A percentile compares a stretch with the other conserved stretches of the same genome.
Evolutionary conservation across 164 flowering plant species (phyloP).

Genomic region (Taxillus chinensis): DNA sequence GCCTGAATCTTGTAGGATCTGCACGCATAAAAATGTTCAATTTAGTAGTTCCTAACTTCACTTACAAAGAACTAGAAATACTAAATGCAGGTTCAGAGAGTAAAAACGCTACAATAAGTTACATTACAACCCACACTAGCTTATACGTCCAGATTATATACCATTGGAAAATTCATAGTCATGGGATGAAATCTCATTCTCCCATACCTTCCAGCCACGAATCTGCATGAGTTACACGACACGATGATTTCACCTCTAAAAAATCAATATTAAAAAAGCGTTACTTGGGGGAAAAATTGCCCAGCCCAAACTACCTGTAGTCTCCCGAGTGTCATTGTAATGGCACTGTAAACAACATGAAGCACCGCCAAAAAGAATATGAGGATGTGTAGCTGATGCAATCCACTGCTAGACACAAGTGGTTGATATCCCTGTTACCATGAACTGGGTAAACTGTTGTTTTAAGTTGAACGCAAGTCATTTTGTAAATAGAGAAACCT

Average conservation of each 20-base stretch:
- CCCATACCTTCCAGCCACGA: constrained; percentile 5
- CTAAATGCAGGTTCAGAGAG: background rate
- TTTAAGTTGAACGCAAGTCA: background rate
- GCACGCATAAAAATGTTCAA: background rate
- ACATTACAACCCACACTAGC: background rate
- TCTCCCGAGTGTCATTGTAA: constrained; percentile 1
- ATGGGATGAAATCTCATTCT: constrained; percentile 1
- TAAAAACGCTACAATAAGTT: background rate
- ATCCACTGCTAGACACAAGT: background rate
- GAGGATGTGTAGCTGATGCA: constrained; percentile 7
- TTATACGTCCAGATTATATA: background rate
- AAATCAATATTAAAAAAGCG: too few relatives aligned
- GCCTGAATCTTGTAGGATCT: constrained; percentile 6
- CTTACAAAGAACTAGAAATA: background rate
- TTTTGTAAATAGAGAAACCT: too few relatives aligned
- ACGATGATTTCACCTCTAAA: too few relatives aligned
- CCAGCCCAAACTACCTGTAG: background rate
- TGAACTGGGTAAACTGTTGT: background rate
- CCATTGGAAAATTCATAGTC: constrained; percentile 6
- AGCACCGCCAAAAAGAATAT: constrained; percentile 4
- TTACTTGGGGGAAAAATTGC: too few relatives aligned
- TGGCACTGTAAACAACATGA: constrained; percentile 1
- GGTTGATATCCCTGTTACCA: constrained; percentile 1
- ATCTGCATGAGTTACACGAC: background rate
- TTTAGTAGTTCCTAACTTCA: background rate